Evolutionary conservation across 148 eudicot genomes (phyloP), one percentile per base, ranked within the genome.

Genomic region (Vaccinium darrowii): DNA sequence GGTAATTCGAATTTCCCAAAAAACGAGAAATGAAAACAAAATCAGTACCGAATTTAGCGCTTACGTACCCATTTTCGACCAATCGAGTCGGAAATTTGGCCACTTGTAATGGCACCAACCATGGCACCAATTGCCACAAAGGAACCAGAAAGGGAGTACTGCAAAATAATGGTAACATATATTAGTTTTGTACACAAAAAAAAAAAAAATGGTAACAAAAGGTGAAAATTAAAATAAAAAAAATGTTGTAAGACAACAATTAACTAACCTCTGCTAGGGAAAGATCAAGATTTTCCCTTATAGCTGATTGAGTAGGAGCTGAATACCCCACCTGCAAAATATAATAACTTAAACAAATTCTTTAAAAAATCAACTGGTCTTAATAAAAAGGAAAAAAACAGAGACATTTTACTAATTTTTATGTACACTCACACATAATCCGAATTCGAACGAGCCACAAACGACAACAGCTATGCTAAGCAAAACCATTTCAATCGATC

Each of bases 321-420:
- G 98, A 93, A 84, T 90, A 95, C 25, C 98, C 96, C 88, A 93
- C 96, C 98, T 95, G 88, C 93, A 92, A 87, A 87, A 89, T 2
- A 36, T 69, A 1, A 81, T 39, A 86, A 80, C 75, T 86, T 73
- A 53, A 30, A 30, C 33, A 2, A 39, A 39, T 58, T 19, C 63
- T 58, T 58, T 8, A 58, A 58, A 30, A 58, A 7, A 58, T 19
- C 5, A 58, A 58, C 2, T 18, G 9, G 63, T 19, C n/a, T 1
- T 5, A 86, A 84, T 78, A 80, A 83, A 1, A 54, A 51, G 63
- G 47, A n/a, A 71, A 30, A 54, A 74, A 33, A 87, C 39, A 16
- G 13, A 60, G 10, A 13, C 9, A 52, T 30, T 30, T 30, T 30
- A 30, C 33, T 30, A 30, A 30, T 30, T 76, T 18, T 65, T 9